Conservation (phyloP, 2,329 filamentous ascomycete species). For the Fusarium mexicanum region DNA sequence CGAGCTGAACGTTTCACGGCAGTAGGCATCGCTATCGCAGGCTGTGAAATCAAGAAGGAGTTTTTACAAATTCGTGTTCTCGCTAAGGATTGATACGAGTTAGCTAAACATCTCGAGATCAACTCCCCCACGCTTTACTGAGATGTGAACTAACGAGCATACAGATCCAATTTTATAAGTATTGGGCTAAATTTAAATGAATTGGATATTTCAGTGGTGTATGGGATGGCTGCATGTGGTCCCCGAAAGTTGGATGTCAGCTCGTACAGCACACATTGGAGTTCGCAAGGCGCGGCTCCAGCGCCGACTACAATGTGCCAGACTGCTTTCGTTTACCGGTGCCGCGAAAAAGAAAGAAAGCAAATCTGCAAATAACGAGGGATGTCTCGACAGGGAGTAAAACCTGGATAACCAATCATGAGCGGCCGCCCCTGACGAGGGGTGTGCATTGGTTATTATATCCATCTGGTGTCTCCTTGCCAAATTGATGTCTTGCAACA, state of each 20-base stretch:
- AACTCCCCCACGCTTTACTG: slow-evolving; percentile 5
- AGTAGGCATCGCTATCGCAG: slow-evolving; percentile 15
- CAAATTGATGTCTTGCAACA: slow-evolving; percentile 22
- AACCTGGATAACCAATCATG: slow-evolving; percentile 32
- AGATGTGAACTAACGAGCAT: slow-evolving; percentile 6
- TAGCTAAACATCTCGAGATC: slow-evolving; percentile 9
- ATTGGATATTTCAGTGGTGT: slow-evolving; percentile 11
- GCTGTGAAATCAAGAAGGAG: neutral
- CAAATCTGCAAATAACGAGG: slow-evolving; percentile 18
- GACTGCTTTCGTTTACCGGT: neutral
- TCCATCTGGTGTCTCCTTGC: slow-evolving; percentile 17
- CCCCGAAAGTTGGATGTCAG: neutral
- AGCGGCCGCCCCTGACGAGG: slow-evolving; percentile 21
- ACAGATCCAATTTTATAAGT: neutral
- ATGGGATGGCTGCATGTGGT: neutral
- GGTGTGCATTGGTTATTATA: slow-evolving; percentile 24
- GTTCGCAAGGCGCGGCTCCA: slow-evolving; percentile 14
- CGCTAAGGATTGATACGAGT: slow-evolving; percentile 11
- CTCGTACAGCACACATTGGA: slow-evolving; percentile 14
- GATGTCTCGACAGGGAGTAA: slow-evolving; percentile 28
- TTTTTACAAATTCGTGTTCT: slow-evolving; percentile 11
- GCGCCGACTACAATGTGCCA: slow-evolving; percentile 10
- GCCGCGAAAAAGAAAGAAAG: slow-evolving; percentile 32
- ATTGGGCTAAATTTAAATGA: neutral
- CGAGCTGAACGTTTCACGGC: slow-evolving; percentile 3